Percentiles rank a stretch among this genome's conserved stretches.
These are phyloP conservation scores for Spergularia bocconei DNA, from an alignment of 148 eudicot genomes.

Conservation along the genomic window DNA sequence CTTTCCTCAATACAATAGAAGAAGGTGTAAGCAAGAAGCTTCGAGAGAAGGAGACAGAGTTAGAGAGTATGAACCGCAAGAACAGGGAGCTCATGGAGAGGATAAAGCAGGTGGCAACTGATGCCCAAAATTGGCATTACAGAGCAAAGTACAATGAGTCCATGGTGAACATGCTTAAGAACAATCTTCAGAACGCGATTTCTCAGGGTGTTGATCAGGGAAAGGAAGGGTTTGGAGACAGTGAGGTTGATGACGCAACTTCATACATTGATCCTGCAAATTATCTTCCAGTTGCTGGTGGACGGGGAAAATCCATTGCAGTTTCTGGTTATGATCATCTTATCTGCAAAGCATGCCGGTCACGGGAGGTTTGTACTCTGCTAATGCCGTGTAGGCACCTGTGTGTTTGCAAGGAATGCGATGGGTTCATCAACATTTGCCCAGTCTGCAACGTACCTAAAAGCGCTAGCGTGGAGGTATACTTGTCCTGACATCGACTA, in stretches of 20 bases:
- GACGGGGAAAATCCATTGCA: conserved; percentile 32
- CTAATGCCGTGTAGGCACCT: conserved; percentile 83
- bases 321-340: conserved; percentile 34
- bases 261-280: conserved; percentile 59
- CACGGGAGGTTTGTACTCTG: conserved; percentile 51
- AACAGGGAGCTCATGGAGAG: conserved; percentile 69
- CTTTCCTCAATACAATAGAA: conserved; percentile 58
- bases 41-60: conserved; percentile 61
- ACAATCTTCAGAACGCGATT: conserved; percentile 72
- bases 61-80: conserved; percentile 71
- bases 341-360: conserved; percentile 58
- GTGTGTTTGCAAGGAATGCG: conserved; percentile 71
- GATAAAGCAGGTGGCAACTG: conserved; percentile 68
- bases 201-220: conserved; percentile 58
- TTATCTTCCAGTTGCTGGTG: conserved; percentile 32
- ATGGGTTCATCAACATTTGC: conserved; percentile 44
- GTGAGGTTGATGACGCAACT: conserved; percentile 70
- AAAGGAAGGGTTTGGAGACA: conserved; percentile 86
- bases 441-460: conserved; percentile 65
- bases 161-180: conserved; percentile 54
- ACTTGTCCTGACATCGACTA: conserved; percentile 46
- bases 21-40: conserved; percentile 62
- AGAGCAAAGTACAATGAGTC: conserved; percentile 89
- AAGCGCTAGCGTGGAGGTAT: conserved; percentile 66
- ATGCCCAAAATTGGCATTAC: conserved; percentile 80